Evolutionary conservation across 148 eudicot genomes (phyloP), one percentile per base, ranked within the genome.

Genomic region (Persicaria maculosa): DNA sequence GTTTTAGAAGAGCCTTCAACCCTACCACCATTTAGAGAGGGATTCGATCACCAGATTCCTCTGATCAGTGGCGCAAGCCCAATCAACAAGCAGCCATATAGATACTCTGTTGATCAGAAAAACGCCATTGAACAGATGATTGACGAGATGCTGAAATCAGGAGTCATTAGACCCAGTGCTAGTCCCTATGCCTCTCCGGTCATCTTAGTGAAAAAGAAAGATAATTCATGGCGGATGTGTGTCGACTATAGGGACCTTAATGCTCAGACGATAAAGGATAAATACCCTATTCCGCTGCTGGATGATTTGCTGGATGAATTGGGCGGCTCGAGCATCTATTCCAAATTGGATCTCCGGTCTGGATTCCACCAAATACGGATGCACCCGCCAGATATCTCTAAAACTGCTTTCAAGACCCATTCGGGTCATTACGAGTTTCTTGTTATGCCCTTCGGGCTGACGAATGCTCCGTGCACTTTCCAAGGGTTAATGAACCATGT

Each of bases 261-360:
- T 9, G 14, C 19, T 12, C 47, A n/a, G 4, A 72, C 58, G 8
- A 9, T 77, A 0, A 77, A 77, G 9, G 75, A 77, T 16, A 50
- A 20, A 0, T 77, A 71, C 20, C 50, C 71, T 0, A 75, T 75
- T 3, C 57, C 71, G 0, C n/a, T 46, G 10, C 9, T 75, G 1
- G 77, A 47, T 40, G 45, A 77, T 17, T 6, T 71, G 48, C 16
- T 71, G 2, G 70, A 77, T 59, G 79, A 77, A 14, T 12, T 77
- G 1, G 31, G 65, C 4, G 75, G 79, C 2, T 47, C 79, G 3
- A n/a, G 2, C 0, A 17, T 31, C 14, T 77, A 45, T 17, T 25
- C 75, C 8, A 77, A 77, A n/a, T 43, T 77, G 6, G 75, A 77
- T 5, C 22, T 77, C 36, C 36, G 36, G 2, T 31, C 36, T 31